phyloP scores from a whole-genome alignment of 73 alveolate genomes.

The Stentor coeruleus region DNA sequence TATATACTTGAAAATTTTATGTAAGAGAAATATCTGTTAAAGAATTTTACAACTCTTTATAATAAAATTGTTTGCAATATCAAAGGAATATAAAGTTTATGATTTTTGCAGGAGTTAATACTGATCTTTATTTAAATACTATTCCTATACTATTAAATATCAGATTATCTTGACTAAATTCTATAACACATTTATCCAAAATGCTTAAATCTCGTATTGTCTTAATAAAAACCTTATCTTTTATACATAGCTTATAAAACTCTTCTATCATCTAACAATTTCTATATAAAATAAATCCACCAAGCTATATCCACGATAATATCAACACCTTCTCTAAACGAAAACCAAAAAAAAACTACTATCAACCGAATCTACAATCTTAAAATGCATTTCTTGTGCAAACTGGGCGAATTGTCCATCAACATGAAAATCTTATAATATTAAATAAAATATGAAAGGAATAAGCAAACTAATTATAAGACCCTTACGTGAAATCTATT shows the following conservation, averaged over 20 bases:
- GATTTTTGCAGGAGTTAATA: too few relatives aligned
- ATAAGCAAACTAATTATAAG: background rate
- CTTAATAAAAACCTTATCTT: too few relatives aligned
- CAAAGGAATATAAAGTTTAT: too few relatives aligned
- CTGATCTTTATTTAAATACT: too few relatives aligned
- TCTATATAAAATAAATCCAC: slow-evolving; percentile 22
- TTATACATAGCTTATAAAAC: background rate
- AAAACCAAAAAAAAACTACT: slow-evolving; percentile 25
- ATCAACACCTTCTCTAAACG: background rate
- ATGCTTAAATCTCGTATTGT: too few relatives aligned
- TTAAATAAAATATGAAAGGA: slow-evolving; percentile 6
- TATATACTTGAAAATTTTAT: too few relatives aligned
- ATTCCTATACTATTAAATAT: too few relatives aligned
- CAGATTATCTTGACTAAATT: too few relatives aligned
- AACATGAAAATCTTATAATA: slow-evolving; percentile 26
- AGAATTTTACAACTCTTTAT: too few relatives aligned
- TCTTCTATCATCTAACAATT: slow-evolving; percentile 20
- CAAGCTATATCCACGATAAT: slow-evolving; percentile 21
- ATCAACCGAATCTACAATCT: slow-evolving; percentile 20
- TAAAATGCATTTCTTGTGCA: slow-evolving; percentile 22
- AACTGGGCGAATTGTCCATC: slow-evolving; percentile 18
- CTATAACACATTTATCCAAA: too few relatives aligned
- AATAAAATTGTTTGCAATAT: too few relatives aligned
- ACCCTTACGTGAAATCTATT: background rate
- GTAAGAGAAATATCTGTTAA: too few relatives aligned